Conservation (phyloP, 1,139 yeast genomes). For the Debaryomyces robertsiae region DNA sequence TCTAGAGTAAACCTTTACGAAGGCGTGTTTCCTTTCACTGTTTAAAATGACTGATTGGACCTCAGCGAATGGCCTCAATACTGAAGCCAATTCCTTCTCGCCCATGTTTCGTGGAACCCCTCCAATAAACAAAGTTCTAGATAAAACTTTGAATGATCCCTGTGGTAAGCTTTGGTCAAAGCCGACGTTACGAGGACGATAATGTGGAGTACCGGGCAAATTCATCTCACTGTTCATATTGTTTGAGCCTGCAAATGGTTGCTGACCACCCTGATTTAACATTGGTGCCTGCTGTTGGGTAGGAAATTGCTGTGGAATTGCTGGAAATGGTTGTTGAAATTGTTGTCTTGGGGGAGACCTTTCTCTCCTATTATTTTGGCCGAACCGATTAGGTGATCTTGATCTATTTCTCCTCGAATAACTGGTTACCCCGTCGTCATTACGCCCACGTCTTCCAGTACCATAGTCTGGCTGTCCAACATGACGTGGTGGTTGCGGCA, state of each 20-base stretch:
- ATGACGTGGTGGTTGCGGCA: slow-evolving; percentile 22
- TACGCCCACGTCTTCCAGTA: slow-evolving; percentile 37
- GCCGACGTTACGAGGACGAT: slow-evolving; percentile 68
- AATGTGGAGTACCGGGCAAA: slow-evolving; percentile 70
- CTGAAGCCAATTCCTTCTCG: slow-evolving; percentile 66
- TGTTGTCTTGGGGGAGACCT: slow-evolving; percentile 36
- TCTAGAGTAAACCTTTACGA: slow-evolving; percentile 95
- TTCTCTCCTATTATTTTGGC: slow-evolving; percentile 27
- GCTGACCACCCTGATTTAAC: slow-evolving; percentile 8
- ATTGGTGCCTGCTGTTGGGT: slow-evolving; percentile 15
- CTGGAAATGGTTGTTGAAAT: slow-evolving; percentile 10
- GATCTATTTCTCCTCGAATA: slow-evolving; percentile 57
- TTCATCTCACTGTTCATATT: slow-evolving; percentile 55
- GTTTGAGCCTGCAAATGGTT: slow-evolving; percentile 1
- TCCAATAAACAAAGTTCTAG: slow-evolving; percentile 91
- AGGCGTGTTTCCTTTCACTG: slow-evolving; percentile 90
- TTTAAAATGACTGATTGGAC: slow-evolving; percentile 90
- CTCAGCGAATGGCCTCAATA: slow-evolving; percentile 86
- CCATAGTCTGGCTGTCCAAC: slow-evolving; percentile 20
- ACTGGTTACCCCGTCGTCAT: slow-evolving; percentile 29
- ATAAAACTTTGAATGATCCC: slow-evolving; percentile 78
- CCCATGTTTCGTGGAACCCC: slow-evolving; percentile 87
- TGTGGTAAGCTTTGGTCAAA: slow-evolving; percentile 74
- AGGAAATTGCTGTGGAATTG: slow-evolving; percentile 16
- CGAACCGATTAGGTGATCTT: slow-evolving; percentile 52